Evolutionary conservation across 495 filamentous ascomycete species (phyloP).

Genomic region (Beverwykella pulmonaria): DNA sequence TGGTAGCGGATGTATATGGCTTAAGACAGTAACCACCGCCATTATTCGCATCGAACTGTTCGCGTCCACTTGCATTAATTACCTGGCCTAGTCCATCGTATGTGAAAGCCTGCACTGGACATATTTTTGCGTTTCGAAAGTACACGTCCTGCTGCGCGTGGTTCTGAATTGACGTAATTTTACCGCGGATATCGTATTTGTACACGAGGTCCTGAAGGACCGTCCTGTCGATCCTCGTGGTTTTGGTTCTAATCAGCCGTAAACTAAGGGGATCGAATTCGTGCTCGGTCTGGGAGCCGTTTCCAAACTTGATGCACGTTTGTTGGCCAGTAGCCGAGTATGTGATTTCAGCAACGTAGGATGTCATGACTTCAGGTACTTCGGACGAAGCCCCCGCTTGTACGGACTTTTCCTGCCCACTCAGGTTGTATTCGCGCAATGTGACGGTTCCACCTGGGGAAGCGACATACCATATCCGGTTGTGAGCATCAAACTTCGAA

Average conservation of each 20-base stretch:
- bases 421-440: background rate
- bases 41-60: background rate
- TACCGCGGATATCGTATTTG: background rate
- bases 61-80: background rate
- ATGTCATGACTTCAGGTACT: no score
- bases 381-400: background rate
- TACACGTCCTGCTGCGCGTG: background rate
- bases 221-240: background rate
- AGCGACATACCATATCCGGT: background rate
- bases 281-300: background rate
- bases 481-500: background rate
- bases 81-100: background rate
- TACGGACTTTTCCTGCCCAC: background rate
- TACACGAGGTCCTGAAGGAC: background rate
- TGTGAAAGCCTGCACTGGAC: background rate
- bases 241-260: background rate
- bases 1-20: no score
- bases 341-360: no score
- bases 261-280: background rate
- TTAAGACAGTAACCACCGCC: no score
- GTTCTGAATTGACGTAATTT: background rate
- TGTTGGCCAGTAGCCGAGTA: background rate
- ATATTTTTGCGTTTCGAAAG: background rate
- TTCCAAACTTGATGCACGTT: background rate
- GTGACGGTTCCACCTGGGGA: background rate